Percentiles rank a stretch among this genome's conserved stretches.
Evolutionary conservation across 306 rosid genomes (phyloP).

Genomic region (Fragaria nilgerrensis): DNA sequence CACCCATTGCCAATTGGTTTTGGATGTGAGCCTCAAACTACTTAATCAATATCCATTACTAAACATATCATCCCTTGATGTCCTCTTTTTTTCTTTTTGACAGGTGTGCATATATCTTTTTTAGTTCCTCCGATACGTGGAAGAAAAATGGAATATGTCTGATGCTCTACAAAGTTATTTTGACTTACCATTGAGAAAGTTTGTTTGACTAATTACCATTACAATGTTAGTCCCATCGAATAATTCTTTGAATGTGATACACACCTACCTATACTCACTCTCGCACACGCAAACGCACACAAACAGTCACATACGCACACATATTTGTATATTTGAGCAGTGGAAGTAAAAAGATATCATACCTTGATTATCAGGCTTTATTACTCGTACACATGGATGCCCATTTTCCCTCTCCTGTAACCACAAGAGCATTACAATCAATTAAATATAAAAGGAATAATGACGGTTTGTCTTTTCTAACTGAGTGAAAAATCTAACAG

Average conservation of each 20-base stretch:
- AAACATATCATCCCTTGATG: neutral
- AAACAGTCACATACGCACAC: neutral
- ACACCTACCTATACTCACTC: neutral
- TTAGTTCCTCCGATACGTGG: neutral
- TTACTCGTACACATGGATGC: constrained; percentile 46
- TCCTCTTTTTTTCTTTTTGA: neutral
- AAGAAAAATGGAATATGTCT: neutral
- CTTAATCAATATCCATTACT: neutral
- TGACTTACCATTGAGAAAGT: neutral
- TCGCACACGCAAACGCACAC: neutral
- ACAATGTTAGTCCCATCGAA: neutral
- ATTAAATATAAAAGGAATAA: constrained; percentile 15
- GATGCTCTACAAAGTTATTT: neutral
- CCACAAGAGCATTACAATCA: constrained; percentile 31
- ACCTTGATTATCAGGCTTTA: constrained; percentile 54
- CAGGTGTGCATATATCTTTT: neutral
- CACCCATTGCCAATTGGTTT: too few species aligned
- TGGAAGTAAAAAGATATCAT: constrained; percentile 3
- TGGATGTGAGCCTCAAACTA: too few species aligned
- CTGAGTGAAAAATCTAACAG: neutral
- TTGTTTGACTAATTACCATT: neutral
- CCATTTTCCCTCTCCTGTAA: constrained; percentile 43
- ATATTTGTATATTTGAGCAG: neutral
- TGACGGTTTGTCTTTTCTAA: neutral
- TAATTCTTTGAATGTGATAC: neutral